Conservation (phyloP, 768 basidiomycete genomes). For the Phaeolepiota aurea region DNA sequence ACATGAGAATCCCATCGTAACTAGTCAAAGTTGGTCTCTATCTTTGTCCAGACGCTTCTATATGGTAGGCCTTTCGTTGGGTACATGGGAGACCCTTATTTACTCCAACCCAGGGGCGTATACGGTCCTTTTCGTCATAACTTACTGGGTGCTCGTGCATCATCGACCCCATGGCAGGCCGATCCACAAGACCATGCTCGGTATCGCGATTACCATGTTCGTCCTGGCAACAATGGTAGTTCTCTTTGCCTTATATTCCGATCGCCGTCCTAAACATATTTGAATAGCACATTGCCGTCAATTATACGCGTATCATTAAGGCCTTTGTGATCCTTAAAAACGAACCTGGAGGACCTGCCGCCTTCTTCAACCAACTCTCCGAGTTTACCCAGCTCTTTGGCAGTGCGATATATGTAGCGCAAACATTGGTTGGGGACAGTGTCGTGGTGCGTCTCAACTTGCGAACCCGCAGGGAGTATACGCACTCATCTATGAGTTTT, state of each 20-base stretch:
- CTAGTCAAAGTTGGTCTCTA: slow-evolving; percentile 15
- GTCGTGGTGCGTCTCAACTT: slow-evolving; percentile 19
- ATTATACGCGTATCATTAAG: slow-evolving; percentile 20
- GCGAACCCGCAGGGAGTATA: too few relatives aligned
- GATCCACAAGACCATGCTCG: slow-evolving; percentile 18
- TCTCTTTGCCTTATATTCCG: not conserved
- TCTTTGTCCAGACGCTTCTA: slow-evolving; percentile 17
- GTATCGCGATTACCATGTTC: slow-evolving; percentile 18
- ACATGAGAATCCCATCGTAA: not conserved
- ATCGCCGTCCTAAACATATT: not conserved
- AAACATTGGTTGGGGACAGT: slow-evolving; percentile 24
- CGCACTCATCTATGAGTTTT: not conserved
- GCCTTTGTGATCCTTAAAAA: slow-evolving; percentile 18
- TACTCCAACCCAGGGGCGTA: slow-evolving; percentile 13
- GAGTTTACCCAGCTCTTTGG: slow-evolving; percentile 21
- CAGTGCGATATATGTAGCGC: slow-evolving; percentile 21
- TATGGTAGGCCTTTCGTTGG: slow-evolving; percentile 11
- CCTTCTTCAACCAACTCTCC: slow-evolving; percentile 20
- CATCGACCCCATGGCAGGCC: slow-evolving; percentile 9
- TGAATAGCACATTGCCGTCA: slow-evolving; percentile 19
- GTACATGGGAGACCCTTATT: not conserved
- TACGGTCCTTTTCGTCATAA: slow-evolving; percentile 16
- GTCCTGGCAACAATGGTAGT: slow-evolving; percentile 18
- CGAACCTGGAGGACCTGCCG: slow-evolving; percentile 10
- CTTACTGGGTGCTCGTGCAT: slow-evolving; percentile 15